Evolutionary conservation across 129 eudicot species (phyloP), one percentile per base, ranked within the genome.

Genomic region (Tagetes erecta): DNA sequence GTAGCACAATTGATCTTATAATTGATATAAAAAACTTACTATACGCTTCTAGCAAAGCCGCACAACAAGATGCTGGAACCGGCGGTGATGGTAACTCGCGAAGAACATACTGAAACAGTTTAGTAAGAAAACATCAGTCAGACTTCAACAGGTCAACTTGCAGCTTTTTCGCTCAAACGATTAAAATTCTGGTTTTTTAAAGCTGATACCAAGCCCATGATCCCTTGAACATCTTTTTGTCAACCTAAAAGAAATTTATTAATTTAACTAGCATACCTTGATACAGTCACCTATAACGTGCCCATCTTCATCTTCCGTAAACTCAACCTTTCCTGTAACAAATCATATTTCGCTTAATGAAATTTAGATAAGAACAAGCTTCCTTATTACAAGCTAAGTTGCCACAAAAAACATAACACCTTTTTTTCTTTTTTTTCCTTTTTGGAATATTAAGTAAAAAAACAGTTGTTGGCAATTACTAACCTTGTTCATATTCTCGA

Each of bases 31-130:
- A 45, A 51, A 76, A 83, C 98, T 86, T 85, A 94, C 98, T 81
- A 80, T 64, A 90, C 76, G 98, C 97, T 85, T 94, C 96, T 35
- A 94, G 82, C 65, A 94, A 88, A 59, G 98, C 97, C 68, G 88
- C 85, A 85, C 98, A 94, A 78, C 98, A 94, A 81, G 97, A 88
- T 63, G 98, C 97, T 57, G 98, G 98, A 67, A 94, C 96, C 7
- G 98, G 98, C 45, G 97, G 90, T 68, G 98, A 94, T 69, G 98
- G 98, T 71, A 94, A 76, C 84, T 94, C 98, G 42, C 98, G 91
- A 20, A 94, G 86, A 73, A 94, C 86, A 80, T 86, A 89, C 97
- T 94, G 80, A 65, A 81, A 75, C 40, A 44, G n/a, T 47, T 55
- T 59, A 31, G 59, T 60, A 71, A 60, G 5, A 40, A 47, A 70